Conservation (phyloP, 257 asterid species). For the Solanum ossicruentum region DNA sequence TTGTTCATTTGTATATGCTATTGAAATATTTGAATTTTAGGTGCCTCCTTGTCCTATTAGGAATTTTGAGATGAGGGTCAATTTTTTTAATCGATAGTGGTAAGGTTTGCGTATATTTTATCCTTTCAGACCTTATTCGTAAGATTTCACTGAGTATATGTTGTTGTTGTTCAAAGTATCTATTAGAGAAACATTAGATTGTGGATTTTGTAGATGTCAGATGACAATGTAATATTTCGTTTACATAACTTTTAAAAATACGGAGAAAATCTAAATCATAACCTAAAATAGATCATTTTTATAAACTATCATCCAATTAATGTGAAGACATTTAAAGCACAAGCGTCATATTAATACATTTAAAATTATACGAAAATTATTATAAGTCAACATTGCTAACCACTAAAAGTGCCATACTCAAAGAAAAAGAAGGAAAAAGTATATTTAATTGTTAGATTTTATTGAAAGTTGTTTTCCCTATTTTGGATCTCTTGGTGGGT, state of each 20-base stretch:
- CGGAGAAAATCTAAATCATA: not conserved
- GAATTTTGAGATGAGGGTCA: no score
- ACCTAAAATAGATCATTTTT: not conserved
- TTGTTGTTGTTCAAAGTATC: no score
- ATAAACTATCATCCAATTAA: not conserved
- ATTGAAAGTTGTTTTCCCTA: not conserved
- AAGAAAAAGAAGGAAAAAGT: not conserved
- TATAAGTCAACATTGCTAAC: not conserved
- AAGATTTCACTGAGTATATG: no score
- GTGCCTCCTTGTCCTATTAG: not conserved
- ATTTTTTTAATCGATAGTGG: not conserved
- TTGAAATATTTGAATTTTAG: not conserved
- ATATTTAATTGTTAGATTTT: not conserved
- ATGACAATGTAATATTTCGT: not conserved
- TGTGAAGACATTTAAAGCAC: not conserved
- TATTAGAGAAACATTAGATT: fast-evolving
- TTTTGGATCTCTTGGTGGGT: not conserved
- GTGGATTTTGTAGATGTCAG: not conserved
- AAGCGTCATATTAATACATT: not conserved
- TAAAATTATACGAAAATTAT: not conserved
- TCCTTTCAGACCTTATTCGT: no score
- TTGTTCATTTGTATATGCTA: not conserved
- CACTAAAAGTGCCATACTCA: not conserved
- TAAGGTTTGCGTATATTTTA: no score
- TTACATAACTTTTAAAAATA: no score